A percentile compares a stretch with the other conserved stretches of the same genome.
Conservation (phyloP, 2,329 filamentous ascomycete genomes). For the Rhinocladiella mackenziei region DNA sequence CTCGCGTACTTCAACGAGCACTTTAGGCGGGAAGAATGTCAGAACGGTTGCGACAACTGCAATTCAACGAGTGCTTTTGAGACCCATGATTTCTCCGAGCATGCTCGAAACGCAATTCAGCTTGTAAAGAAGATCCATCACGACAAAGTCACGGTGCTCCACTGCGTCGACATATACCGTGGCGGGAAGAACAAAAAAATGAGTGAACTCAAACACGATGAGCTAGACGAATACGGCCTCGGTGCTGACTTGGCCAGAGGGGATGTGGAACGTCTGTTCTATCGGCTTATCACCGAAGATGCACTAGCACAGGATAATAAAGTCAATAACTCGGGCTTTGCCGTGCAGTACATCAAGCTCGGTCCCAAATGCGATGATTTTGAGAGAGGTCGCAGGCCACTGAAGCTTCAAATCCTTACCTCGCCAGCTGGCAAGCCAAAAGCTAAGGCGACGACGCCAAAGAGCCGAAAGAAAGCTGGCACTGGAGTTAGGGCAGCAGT, state of each 20-base stretch:
- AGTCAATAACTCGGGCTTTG: conserved; percentile 60
- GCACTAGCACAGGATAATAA: conserved; percentile 68
- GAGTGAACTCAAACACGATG: conserved; percentile 50
- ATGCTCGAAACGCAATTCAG: conserved; percentile 66
- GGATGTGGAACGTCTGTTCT: conserved; percentile 80
- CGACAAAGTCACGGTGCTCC: conserved; percentile 65
- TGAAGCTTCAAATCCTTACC: conserved; percentile 54
- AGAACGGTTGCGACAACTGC: conserved; percentile 83
- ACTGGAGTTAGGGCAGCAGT: conserved; percentile 34
- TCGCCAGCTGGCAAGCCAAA: conserved; percentile 43
- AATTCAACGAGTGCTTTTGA: conserved; percentile 67
- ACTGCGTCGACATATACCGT: conserved; percentile 79
- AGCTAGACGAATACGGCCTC: conserved; percentile 59
- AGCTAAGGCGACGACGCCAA: conserved; percentile 30
- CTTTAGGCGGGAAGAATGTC: conserved; percentile 69
- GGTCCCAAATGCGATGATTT: conserved; percentile 48
- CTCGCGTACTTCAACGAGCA: conserved; percentile 90
- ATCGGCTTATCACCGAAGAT: conserved; percentile 67
- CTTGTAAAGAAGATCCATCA: conserved; percentile 59
- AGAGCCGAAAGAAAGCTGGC: conserved; percentile 31
- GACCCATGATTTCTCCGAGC: conserved; percentile 69
- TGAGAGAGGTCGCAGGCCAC: conserved; percentile 38
- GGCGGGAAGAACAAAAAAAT: conserved; percentile 63
- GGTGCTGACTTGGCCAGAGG: conserved; percentile 67
- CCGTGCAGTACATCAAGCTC: conserved; percentile 61